These are phyloP conservation scores for Aspergillus avenaceus DNA, from an alignment of 495 filamentous ascomycete species.

Conservation along the genomic window DNA sequence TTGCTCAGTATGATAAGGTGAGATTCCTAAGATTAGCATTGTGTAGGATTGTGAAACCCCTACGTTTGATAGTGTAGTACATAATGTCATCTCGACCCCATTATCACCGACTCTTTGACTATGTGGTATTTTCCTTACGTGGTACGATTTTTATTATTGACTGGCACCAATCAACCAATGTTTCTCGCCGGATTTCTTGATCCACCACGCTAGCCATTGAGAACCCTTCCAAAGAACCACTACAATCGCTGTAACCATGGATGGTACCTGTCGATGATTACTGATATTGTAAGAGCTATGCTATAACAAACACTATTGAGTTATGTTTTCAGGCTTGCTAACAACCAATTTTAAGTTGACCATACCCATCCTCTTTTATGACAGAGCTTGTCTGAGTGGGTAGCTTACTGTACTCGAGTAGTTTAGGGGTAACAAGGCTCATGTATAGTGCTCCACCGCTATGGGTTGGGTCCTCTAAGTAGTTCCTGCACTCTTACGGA, in stretches of 20 bases:
- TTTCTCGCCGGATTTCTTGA: neutral
- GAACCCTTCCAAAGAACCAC: neutral
- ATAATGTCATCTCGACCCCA: too few species aligned
- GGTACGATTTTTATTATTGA: neutral
- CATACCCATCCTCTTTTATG: too few species aligned
- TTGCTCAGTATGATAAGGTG: too few species aligned
- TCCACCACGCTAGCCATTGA: conserved; percentile 1
- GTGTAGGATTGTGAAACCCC: too few species aligned
- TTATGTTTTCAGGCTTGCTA: neutral
- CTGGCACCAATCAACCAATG: neutral
- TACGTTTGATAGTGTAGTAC: too few species aligned
- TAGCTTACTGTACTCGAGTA: too few species aligned
- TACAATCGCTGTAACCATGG: conserved; percentile 8
- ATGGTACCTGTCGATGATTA: conserved; percentile 28
- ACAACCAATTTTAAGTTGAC: conserved; percentile 1
- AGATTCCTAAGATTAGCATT: too few species aligned
- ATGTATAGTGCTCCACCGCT: neutral
- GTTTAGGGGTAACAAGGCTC: too few species aligned
- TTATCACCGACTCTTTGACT: too few species aligned
- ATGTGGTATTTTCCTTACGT: neutral
- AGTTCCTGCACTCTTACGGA: neutral
- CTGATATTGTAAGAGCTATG: conserved; percentile 13
- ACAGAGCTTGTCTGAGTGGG: neutral
- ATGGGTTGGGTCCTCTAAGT: neutral
- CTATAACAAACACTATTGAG: conserved; percentile 1